Conservation (phyloP, 306 rosid genomes). For the Cicer cuneatum region DNA sequence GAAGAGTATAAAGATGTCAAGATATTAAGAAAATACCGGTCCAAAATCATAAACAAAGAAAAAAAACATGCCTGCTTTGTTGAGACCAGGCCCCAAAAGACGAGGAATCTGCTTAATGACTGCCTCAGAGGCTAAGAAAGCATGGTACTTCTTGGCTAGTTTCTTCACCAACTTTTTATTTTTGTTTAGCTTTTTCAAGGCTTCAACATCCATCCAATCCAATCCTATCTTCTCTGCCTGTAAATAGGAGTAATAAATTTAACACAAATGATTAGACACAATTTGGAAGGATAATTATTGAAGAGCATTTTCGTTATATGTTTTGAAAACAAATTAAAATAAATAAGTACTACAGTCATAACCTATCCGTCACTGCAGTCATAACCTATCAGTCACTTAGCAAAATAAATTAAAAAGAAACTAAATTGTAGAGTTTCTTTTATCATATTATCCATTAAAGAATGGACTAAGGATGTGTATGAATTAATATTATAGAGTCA, state of each 20-base stretch:
- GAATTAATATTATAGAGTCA: too few relatives aligned
- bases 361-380: too few relatives aligned
- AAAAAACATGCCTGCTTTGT: conserved; percentile 64
- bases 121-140: conserved; percentile 89
- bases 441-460: too few relatives aligned
- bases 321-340: background rate
- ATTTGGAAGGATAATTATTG: background rate
- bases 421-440: too few relatives aligned
- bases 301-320: background rate
- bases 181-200: conserved; percentile 76
- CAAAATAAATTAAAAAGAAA: too few relatives aligned
- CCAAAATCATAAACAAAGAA: background rate
- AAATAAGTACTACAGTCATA: too few relatives aligned
- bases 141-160: conserved; percentile 84
- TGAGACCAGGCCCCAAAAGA: conserved; percentile 90
- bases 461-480: too few relatives aligned
- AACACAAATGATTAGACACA: background rate
- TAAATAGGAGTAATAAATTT: background rate
- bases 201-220: conserved; percentile 86
- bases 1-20: too few relatives aligned
- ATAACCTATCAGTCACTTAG: too few relatives aligned
- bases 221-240: conserved; percentile 83
- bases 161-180: conserved; percentile 81
- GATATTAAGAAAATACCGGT: too few relatives aligned
- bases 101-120: conserved; percentile 91